Percentiles rank a stretch among this genome's conserved stretches.
phyloP scores from a whole-genome alignment of 768 basidiomycete species.

The Hysterangium stoloniferum region DNA sequence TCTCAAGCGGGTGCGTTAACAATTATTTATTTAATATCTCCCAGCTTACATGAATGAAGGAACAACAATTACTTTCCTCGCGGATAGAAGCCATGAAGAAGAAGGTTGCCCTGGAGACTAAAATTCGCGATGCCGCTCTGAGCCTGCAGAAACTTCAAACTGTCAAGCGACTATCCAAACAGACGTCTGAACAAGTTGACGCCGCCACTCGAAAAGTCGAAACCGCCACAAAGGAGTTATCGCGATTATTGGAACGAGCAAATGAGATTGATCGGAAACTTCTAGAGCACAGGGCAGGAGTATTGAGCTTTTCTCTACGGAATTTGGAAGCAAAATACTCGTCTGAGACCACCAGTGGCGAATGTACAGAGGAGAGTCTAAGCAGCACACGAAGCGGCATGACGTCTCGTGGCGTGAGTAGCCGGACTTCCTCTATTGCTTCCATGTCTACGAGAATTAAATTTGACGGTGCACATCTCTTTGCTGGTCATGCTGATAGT shows the following conservation, averaged over 20 bases:
- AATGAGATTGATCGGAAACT: slow-evolving; percentile 56
- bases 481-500: slow-evolving; percentile 71
- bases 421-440: slow-evolving; percentile 30
- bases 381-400: neutral
- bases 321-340: slow-evolving; percentile 48
- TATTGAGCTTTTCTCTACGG: slow-evolving; percentile 65
- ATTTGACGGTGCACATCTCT: slow-evolving; percentile 80
- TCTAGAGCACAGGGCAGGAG: slow-evolving; percentile 77
- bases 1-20: slow-evolving; percentile 52
- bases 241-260: slow-evolving; percentile 55
- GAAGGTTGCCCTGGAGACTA: slow-evolving; percentile 74
- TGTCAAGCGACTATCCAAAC: slow-evolving; percentile 47
- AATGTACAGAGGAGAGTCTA: slow-evolving; percentile 44
- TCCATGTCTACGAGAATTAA: slow-evolving; percentile 41
- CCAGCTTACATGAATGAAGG: no score
- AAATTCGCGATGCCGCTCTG: slow-evolving; percentile 79
- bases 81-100: slow-evolving; percentile 59
- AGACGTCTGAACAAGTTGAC: slow-evolving; percentile 64
- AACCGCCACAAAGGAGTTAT: slow-evolving; percentile 60
- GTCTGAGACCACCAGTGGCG: slow-evolving; percentile 24
- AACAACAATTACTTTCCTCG: slow-evolving; percentile 61
- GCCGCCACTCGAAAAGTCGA: slow-evolving; percentile 69
- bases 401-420: slow-evolving; percentile 8
- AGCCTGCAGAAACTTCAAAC: slow-evolving; percentile 65
- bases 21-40: slow-evolving; percentile 4